Base-by-base conservation (phyloP, 345 rosid genomes). In the Eucalyptus urophylla region DNA sequence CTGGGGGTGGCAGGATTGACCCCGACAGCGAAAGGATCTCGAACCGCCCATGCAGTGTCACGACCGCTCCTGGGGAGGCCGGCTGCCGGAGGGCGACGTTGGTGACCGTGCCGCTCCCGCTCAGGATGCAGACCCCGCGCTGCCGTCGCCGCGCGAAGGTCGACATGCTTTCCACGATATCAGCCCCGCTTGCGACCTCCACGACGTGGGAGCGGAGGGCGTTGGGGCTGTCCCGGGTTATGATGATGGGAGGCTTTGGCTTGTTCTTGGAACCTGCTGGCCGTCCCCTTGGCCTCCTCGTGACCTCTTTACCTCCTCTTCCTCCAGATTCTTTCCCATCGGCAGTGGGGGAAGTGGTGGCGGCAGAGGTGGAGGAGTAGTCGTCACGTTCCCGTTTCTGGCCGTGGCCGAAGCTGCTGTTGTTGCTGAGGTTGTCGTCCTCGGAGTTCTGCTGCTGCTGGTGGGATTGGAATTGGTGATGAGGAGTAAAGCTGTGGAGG, bases 181-280 rank as follows among this genome's bases (percentile, higher is more conserved):
- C 99, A 88, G 95, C 94, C 60, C 96, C 97, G 91, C 89, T 88
- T 45, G 97, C 98, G 81, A 97, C 91, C 93, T 97, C 99, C 95
- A 97, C 94, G 80, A 96, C 96, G 90, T 97, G 99, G 88, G 99
- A 96, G 53, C 97, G 96, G 91, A 97, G 99, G 86, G 99, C 97
- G 90, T 97, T 97, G 89, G 99, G 97, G 91, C 99, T 97, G 89
- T 97, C 99, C 49, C 99, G 91, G 56, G 99, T 97, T 86, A 97
- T 94, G 91, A 97, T 96, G 92, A 97, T 95, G 1, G 99, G 99
- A 15, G 99, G 99, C 91, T 95, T 96, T 4, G 99, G 96, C 92
- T 95, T 97, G 94, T 96, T 96, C 90, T 96, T 97, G 56, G 99
- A 97, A 11, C 99, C 99, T 1, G 99, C 91, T 8, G 98, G 99